A percentile compares a stretch with the other conserved stretches of the same genome.
phyloP scores from a whole-genome alignment of 2,329 filamentous ascomycete species.

The Aspergillus sp. region DNA sequence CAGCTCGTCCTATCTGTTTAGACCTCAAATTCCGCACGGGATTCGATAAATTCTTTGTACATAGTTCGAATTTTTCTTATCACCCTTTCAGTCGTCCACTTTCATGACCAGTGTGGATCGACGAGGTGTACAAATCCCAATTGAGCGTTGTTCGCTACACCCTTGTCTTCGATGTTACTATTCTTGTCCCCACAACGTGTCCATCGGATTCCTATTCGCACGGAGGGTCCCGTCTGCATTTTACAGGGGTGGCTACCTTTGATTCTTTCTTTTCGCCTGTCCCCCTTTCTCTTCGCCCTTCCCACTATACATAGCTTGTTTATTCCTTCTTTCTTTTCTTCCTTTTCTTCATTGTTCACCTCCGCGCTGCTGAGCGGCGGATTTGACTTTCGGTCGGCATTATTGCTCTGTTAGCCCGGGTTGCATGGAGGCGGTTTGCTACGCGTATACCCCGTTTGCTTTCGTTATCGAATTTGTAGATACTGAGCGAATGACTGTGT shows the following conservation, averaged over 20 bases:
- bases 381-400: conserved; percentile 18
- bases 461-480: conserved; percentile 14
- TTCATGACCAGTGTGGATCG: conserved; percentile 12
- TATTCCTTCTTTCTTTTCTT: conserved; percentile 9
- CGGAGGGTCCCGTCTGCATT: conserved; percentile 30
- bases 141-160: conserved; percentile 30
- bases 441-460: conserved; percentile 12
- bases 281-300: conserved; percentile 16
- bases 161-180: conserved; percentile 13
- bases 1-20: conserved; percentile 74
- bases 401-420: conserved; percentile 19
- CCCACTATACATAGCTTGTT: conserved; percentile 21
- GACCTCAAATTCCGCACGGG: conserved; percentile 20
- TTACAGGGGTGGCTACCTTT: conserved; percentile 27
- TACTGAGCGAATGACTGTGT: conserved; percentile 10
- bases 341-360: conserved; percentile 16
- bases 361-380: conserved; percentile 18
- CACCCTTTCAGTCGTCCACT: conserved; percentile 18
- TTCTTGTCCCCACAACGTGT: conserved; percentile 32
- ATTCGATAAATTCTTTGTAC: conserved; percentile 29
- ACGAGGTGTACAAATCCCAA: conserved; percentile 26
- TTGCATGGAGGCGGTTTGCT: conserved; percentile 4
- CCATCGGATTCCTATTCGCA: conserved; percentile 25
- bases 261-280: conserved; percentile 10
- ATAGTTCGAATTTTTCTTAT: conserved; percentile 25